A percentile compares a stretch with the other conserved stretches of the same genome.
These are phyloP conservation scores for Hanseniaspora singularis DNA, from an alignment of 805 yeast genomes.

Conservation along the genomic window DNA sequence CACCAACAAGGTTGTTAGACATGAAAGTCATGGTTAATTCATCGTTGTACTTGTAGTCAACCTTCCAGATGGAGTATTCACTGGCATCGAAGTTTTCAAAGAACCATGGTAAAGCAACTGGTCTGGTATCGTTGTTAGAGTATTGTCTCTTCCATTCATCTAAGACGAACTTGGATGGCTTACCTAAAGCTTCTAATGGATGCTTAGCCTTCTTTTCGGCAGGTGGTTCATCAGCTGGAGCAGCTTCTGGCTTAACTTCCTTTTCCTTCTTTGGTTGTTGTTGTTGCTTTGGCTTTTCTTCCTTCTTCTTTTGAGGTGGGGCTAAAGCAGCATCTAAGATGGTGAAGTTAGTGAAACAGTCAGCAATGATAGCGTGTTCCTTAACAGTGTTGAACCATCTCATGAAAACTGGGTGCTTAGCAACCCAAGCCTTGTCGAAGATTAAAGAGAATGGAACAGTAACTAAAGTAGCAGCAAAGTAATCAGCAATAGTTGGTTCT, in stretches of 20 bases:
- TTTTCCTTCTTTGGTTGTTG: conserved; percentile 31
- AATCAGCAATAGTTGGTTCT: conserved; percentile 53
- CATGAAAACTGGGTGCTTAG: conserved; percentile 45
- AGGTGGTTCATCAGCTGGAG: conserved; percentile 20
- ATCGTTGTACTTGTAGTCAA: conserved; percentile 93
- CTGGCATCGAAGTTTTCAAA: conserved; percentile 87
- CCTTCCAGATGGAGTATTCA: conserved; percentile 93
- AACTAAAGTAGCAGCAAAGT: conserved; percentile 39
- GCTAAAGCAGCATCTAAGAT: conserved; percentile 54
- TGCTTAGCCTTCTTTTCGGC: conserved; percentile 70
- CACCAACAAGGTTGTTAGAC: conserved; percentile 97
- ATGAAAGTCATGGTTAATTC: conserved; percentile 93
- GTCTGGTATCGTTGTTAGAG: conserved; percentile 96
- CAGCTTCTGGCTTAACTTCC: conserved; percentile 27
- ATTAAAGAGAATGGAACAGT: conserved; percentile 45
- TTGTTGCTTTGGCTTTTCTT: conserved; percentile 34
- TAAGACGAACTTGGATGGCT: conserved; percentile 44
- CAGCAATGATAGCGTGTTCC: conserved; percentile 34
- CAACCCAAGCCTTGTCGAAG: conserved; percentile 57
- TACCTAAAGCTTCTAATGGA: conserved; percentile 76
- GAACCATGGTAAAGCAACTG: conserved; percentile 92
- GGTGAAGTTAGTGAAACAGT: conserved; percentile 40
- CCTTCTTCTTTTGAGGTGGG: conserved; percentile 74
- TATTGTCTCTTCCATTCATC: conserved; percentile 95
- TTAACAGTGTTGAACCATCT: conserved; percentile 59